phyloP scores from a whole-genome alignment of 495 filamentous ascomycete species.

The Aspergillus avenaceus region DNA sequence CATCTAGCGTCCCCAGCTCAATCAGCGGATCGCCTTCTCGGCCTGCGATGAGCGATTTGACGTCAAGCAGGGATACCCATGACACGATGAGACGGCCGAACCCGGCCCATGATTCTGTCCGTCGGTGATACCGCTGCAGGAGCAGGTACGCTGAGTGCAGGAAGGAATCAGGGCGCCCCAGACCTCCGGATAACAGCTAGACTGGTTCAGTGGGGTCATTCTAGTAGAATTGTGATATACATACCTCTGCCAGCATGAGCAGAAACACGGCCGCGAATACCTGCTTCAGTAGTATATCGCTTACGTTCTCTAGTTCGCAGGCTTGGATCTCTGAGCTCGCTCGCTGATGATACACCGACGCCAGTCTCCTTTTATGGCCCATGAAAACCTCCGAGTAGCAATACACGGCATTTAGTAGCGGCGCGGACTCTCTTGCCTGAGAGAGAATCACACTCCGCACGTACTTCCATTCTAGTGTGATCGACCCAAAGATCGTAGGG shows the following conservation, averaged over 20 bases:
- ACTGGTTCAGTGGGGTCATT: too few relatives aligned
- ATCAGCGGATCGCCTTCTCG: conserved; percentile 36
- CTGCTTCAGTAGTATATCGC: conserved; percentile 21
- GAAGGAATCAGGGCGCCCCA: conserved; percentile 27
- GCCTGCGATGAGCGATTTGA: conserved; percentile 39
- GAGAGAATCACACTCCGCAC: conserved; percentile 23
- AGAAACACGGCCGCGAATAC: conserved; percentile 31
- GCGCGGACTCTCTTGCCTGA: conserved; percentile 22
- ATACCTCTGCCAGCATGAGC: conserved; percentile 39
- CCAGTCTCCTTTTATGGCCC: conserved; percentile 24
- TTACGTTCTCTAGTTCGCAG: conserved; percentile 27
- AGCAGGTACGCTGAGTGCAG: conserved; percentile 34
- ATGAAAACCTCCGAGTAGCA: conserved; percentile 36
- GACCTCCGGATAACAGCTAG: conserved; percentile 28
- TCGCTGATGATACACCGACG: conserved; percentile 29
- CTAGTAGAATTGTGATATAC: too few relatives aligned
- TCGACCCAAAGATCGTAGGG: conserved; percentile 33
- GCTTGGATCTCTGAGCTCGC: conserved; percentile 33
- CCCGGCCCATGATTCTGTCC: conserved; percentile 27
- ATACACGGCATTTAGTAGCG: conserved; percentile 30
- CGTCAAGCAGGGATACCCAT: conserved; percentile 36
- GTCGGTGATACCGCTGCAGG: conserved; percentile 29
- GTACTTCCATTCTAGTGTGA: conserved; percentile 35
- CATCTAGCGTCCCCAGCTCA: conserved; percentile 27
- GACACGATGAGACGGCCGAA: conserved; percentile 27